A percentile compares a stretch with the other conserved stretches of the same genome.
Conservation (phyloP, 768 basidiomycete genomes). For the Mycena polygramma region DNA sequence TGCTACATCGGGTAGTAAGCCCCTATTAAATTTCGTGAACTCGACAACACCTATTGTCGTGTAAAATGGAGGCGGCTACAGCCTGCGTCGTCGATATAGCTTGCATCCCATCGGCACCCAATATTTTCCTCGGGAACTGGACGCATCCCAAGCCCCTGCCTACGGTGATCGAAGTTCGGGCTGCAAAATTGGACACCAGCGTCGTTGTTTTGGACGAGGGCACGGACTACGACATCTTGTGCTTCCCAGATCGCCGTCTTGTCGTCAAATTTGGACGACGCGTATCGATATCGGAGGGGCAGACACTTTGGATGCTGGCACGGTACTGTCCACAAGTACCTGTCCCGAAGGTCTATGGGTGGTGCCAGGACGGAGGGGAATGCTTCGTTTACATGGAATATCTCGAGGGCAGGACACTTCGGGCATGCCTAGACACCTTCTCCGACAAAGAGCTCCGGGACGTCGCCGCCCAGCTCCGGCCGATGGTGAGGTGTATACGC, state of each 20-base stretch:
- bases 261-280: conserved; percentile 33
- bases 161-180: background rate
- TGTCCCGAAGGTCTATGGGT: conserved; percentile 30
- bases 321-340: conserved; percentile 22
- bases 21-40: too few relatives aligned
- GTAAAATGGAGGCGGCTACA: too few relatives aligned
- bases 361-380: conserved; percentile 23
- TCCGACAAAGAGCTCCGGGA: background rate
- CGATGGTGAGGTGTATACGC: background rate
- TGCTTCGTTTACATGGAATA: conserved; percentile 33
- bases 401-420: conserved; percentile 24
- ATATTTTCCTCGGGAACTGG: background rate
- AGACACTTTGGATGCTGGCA: conserved; percentile 34
- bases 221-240: background rate
- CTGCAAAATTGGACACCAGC: background rate
- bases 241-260: conserved; percentile 26
- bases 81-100: too few relatives aligned
- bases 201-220: background rate
- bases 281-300: conserved; percentile 27
- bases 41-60: too few relatives aligned
- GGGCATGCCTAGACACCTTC: conserved; percentile 17
- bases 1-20: too few relatives aligned
- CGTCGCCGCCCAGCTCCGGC: background rate
- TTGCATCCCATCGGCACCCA: background rate
- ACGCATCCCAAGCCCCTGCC: background rate